These are phyloP conservation scores for Helminthosporium solani DNA, from an alignment of 2,329 filamentous ascomycete species.

Conservation along the genomic window DNA sequence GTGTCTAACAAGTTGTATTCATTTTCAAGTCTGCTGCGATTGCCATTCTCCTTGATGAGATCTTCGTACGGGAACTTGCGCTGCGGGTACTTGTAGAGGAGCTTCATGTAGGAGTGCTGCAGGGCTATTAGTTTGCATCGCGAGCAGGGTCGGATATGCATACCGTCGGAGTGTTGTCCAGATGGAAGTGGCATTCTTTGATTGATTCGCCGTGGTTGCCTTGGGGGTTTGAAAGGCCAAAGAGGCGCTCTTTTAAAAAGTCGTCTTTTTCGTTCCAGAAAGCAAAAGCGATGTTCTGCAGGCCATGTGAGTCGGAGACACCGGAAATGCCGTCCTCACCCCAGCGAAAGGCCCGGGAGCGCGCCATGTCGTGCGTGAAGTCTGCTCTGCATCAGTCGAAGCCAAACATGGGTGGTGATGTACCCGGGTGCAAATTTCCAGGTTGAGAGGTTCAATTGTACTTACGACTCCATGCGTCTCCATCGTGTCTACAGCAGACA, in stretches of 20 bases:
- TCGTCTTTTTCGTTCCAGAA: conserved; percentile 98
- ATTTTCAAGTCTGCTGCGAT: conserved; percentile 70
- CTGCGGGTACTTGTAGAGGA: conserved; percentile 96
- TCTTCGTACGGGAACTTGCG: conserved; percentile 89
- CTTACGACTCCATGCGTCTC: conserved; percentile 94
- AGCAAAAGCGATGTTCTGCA: conserved; percentile 89
- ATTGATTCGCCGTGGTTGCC: conserved; percentile 96
- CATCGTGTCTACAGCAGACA: conserved; percentile 60
- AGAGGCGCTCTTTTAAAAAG: conserved; percentile 91
- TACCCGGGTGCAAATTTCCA: too few relatives aligned
- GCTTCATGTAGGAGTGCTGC: conserved; percentile 98
- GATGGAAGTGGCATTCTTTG: conserved; percentile 94
- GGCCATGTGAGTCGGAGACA: conserved; percentile 87
- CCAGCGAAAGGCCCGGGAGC: conserved; percentile 88
- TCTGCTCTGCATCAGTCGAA: conserved; percentile 55
- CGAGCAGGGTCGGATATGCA: conserved; percentile 39
- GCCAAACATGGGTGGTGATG: neutral
- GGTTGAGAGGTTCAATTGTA: conserved; percentile 25
- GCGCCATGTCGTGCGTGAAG: conserved; percentile 90
- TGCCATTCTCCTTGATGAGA: conserved; percentile 79
- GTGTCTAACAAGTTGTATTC: conserved; percentile 95
- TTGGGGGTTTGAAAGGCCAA: conserved; percentile 92
- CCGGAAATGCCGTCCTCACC: conserved; percentile 96
- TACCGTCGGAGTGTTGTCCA: conserved; percentile 85
- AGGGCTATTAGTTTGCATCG: conserved; percentile 29